phyloP scores from a whole-genome alignment of 495 filamentous ascomycete species.

The Podospora didyma region DNA sequence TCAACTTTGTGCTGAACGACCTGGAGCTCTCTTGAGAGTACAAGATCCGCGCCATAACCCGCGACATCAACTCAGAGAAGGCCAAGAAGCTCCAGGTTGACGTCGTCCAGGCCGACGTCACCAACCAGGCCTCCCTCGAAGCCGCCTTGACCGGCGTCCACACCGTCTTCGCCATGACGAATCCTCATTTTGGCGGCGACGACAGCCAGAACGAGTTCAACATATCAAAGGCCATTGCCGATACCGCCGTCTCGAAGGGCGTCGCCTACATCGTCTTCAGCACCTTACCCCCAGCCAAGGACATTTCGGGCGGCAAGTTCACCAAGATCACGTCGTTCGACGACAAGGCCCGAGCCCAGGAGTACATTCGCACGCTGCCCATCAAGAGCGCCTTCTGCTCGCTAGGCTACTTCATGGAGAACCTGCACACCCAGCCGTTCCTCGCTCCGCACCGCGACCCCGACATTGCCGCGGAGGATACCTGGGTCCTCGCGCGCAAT shows the following conservation, averaged over 20 bases:
- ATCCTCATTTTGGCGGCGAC: constrained; percentile 28
- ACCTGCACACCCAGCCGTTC: constrained; percentile 31
- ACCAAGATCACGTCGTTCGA: constrained; percentile 40
- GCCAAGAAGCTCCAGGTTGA: constrained; percentile 44
- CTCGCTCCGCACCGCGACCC: constrained; percentile 18
- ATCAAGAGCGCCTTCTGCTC: constrained; percentile 44
- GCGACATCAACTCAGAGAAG: constrained; percentile 43
- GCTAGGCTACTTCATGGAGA: constrained; percentile 49
- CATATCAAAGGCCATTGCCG: constrained; percentile 42
- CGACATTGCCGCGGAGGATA: constrained; percentile 26
- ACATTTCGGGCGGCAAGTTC: constrained; percentile 37
- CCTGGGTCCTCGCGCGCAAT: constrained; percentile 26
- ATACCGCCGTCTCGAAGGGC: constrained; percentile 41
- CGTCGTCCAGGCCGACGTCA: constrained; percentile 35
- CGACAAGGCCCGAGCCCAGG: constrained; percentile 35
- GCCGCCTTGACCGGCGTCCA: constrained; percentile 40
- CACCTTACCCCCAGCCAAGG: constrained; percentile 30
- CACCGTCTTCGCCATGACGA: constrained; percentile 48
- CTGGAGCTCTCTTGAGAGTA: constrained; percentile 44
- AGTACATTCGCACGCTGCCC: constrained; percentile 41
- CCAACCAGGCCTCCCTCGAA: constrained; percentile 34
- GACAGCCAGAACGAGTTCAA: constrained; percentile 41
- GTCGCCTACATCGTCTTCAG: constrained; percentile 50
- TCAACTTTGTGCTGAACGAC: constrained; percentile 47
- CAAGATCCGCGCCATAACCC: constrained; percentile 53